Evolutionary conservation across 148 eudicot genomes (phyloP), one percentile per base, ranked within the genome.

Genomic region (Agrostemma githago): DNA sequence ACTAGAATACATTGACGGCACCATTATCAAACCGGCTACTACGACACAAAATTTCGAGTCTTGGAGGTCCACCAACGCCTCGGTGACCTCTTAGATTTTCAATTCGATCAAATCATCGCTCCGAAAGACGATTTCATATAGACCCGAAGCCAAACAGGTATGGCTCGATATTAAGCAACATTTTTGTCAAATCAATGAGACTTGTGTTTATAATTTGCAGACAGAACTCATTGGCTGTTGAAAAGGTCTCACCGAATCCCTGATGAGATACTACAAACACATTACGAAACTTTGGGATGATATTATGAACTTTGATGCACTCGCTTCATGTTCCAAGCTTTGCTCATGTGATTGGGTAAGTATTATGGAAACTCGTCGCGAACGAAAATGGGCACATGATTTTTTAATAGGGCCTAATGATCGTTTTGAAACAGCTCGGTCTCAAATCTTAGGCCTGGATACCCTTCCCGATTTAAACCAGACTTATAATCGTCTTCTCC

Each of bases 61-160:
- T 26, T 26, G 34, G 34, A 26, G 34, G 34, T 26, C 34, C 34
- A 26, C 34, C 34, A 26, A 26, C 34, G 34, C 34, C 34, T 26
- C 1, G 34, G 34, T 26, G 34, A 26, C 34, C 34, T 26, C 34
- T 44, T 44, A 8, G 51, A 44, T 44, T 5, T 44, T 44, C 51
- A 44, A 44, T 5, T 44, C 51, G 62, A 37, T 74, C 64, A 41
- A 71, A 63, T 59, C 73, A 81, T 43, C 62, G 15, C n/a, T 58
- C 40, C 42, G 12, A 81, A 64, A 5, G 51, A 5, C 8, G 51
- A 44, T 44, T 5, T 4, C 8, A 5, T 44, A 6, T 1, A 7
- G 51, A 7, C 51, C 51, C 8, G 51, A 44, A 4, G 59, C 59
- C 3, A 56, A 56, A 56, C n/a, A 12, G 59, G 59, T 56, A 56